Base-by-base conservation (phyloP, 495 filamentous ascomycete genomes). In the Penicillium lagena region DNA sequence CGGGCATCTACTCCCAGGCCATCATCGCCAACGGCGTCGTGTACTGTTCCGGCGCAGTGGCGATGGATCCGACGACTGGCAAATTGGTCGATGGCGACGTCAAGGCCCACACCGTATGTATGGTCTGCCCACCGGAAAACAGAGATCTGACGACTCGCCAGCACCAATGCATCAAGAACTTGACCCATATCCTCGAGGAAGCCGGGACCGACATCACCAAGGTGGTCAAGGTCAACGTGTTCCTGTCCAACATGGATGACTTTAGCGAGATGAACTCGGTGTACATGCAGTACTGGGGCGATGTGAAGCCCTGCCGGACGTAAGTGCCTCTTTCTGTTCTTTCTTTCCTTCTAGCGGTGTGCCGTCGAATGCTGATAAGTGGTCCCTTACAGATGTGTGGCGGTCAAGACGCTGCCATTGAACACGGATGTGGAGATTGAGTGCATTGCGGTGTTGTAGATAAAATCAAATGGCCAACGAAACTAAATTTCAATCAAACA, bases 361-460 rank as follows among this genome's bases (percentile, higher is more conserved):
- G 32, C 31, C 40, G 30, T 38, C 9, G 10, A 12, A n/a, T 9
- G 12, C 13, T 39, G 32, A 34, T 54, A 22, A 53, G 35, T 46
- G 12, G 9, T 31, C 33, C 2, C 22, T 22, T 40, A 9, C 44
- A 68, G 58, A 30, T 86, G 83, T 52, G 81, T 87, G 33, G 82
- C 81, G 7, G 83, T 85, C 15, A 73, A 80, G 55, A 78, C 78
- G 35, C 62, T 86, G 41, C 82, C 83, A 1, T 59, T 83, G 14
- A 72, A 75, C 12, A 81, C 81, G 8, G 81, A 85, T 67, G 81
- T 88, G 12, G 83, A 86, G 66, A 85, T 88, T 56, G 82, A 87
- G 59, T 85, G 79, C 51, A 79, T 74, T 38, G 82, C 82, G 6
- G 63, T 73, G 64, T 55, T 72, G 47, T 69, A 35, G 22, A 22